Conservation (phyloP, 371 early-diverging fungal species). For the Syncephalastrum monosporum region DNA sequence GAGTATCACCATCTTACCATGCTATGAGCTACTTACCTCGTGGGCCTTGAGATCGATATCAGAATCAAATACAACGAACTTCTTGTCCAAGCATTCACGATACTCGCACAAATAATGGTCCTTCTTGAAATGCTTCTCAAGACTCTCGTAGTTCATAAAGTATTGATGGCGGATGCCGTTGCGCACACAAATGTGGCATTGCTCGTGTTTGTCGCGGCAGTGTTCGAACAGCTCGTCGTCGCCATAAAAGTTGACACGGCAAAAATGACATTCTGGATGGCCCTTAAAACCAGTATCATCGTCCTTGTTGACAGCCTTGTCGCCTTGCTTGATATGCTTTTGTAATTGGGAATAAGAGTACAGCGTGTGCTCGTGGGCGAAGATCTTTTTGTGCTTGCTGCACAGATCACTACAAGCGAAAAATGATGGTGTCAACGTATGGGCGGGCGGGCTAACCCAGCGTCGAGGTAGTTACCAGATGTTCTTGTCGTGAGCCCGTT, state of each 20-base stretch:
- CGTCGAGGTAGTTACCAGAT: conserved; percentile 64
- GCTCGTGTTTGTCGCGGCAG: conserved; percentile 92
- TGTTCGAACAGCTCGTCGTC: conserved; percentile 91
- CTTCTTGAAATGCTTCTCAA: conserved; percentile 80
- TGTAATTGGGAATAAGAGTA: conserved; percentile 69
- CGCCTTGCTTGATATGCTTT: conserved; percentile 73
- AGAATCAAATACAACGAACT: conserved; percentile 94
- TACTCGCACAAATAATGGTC: conserved; percentile 86
- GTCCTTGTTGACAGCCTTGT: conserved; percentile 47
- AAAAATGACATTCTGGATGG: conserved; percentile 93
- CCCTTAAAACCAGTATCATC: conserved; percentile 86
- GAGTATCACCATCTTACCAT: background rate
- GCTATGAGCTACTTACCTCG: conserved; percentile 32
- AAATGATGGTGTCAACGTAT: background rate
- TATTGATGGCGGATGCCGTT: conserved; percentile 80
- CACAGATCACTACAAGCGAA: conserved; percentile 74
- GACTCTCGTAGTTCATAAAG: conserved; percentile 74
- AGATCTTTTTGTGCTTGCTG: conserved; percentile 82
- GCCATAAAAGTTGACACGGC: conserved; percentile 78
- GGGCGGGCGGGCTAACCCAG: background rate
- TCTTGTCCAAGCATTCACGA: conserved; percentile 84
- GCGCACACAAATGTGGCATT: conserved; percentile 86
- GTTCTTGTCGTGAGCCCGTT: conserved; percentile 65
- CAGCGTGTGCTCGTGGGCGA: conserved; percentile 86
- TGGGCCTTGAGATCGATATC: conserved; percentile 92